Percentiles rank a stretch among this genome's conserved stretches.
These are phyloP conservation scores for Aschersonia sp. DNA, from an alignment of 2,329 filamentous ascomycete genomes.

Conservation along the genomic window DNA sequence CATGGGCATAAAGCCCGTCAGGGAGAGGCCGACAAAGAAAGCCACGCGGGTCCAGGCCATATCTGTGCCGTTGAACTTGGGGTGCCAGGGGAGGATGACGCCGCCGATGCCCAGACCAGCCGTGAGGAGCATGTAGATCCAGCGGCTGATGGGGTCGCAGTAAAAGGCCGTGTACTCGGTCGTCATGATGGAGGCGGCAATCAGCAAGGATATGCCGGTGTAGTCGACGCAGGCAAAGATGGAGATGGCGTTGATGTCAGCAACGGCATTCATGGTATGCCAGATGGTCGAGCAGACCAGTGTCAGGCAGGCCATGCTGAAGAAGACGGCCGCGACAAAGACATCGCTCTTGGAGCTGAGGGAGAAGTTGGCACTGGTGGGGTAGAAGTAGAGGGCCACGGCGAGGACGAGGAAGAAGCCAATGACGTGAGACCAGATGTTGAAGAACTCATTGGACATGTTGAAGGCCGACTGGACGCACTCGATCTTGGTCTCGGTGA, in stretches of 20 bases:
- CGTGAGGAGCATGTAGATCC: constrained; percentile 73
- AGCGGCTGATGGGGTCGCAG: constrained; percentile 79
- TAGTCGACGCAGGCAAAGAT: constrained; percentile 97
- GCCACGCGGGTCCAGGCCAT: constrained; percentile 87
- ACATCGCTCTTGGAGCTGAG: constrained; percentile 79
- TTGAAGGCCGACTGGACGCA: constrained; percentile 74
- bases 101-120: constrained; percentile 70
- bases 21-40: constrained; percentile 78
- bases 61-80: constrained; percentile 79
- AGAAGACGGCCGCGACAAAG: constrained; percentile 84
- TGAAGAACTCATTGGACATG: constrained; percentile 85
- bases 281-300: constrained; percentile 89
- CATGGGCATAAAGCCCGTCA: constrained; percentile 81
- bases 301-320: constrained; percentile 89
- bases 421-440: constrained; percentile 93
- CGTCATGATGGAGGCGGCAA: constrained; percentile 93
- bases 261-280: constrained; percentile 98
- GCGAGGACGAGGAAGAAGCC: constrained; percentile 78
- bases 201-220: constrained; percentile 88
- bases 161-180: constrained; percentile 99
- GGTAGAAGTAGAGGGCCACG: constrained; percentile 93
- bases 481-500: constrained; percentile 79
- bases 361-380: constrained; percentile 71
- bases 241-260: constrained; percentile 77
- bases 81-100: constrained; percentile 90